Base-by-base conservation (phyloP, 768 basidiomycete genomes). In the Collybia sordida region DNA sequence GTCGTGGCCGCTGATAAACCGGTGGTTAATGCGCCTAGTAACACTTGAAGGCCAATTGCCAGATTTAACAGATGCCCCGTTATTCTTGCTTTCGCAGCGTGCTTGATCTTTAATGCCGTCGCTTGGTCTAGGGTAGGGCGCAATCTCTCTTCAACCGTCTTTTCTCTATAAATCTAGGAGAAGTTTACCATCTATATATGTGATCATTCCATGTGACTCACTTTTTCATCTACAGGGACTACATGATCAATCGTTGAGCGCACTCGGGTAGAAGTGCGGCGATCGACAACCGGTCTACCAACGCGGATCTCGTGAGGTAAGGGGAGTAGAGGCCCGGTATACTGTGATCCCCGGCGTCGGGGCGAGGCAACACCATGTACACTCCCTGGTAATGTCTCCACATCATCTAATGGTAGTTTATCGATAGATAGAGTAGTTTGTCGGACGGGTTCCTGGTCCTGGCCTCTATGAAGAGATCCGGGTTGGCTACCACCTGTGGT, bases 1-100 rank as follows among this genome's bases (percentile, higher is more conserved):
- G 54, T 64, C 6, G 71, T 63, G 2, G 74, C 68, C 4, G 82
- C 82, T 0, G 85, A 74, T 14, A 88, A 53, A 0, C 81, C 86
- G 0, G 86, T 88, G 5, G 84, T 88, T 23, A 89, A 66, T 2
- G 86, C 77, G 5, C 85, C 86, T 23, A 88, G 64, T 0, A 84
- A 34, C 3, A 88, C 80, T 59, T 88, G 87, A 31, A 85, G 47
- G 11, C 73, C 77, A 38, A 87, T 88, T 0, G 85, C 83, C 11
- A 70, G 48, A 52, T 79, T 75, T 23, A 72, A 59, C 5, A 65
- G 45, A 34, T 56, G 74, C 5, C 67, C 72, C 15, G 69, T 72
- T 46, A 68, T 51, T 55, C 57, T 62, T 55, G 81, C 83, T 65
- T 78, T 79, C 22, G 56, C 42, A 0, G 72, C 70, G 49, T 73